These are phyloP conservation scores for Kodamaea lidongshanica DNA, from an alignment of 805 yeast species.

Conservation along the genomic window DNA sequence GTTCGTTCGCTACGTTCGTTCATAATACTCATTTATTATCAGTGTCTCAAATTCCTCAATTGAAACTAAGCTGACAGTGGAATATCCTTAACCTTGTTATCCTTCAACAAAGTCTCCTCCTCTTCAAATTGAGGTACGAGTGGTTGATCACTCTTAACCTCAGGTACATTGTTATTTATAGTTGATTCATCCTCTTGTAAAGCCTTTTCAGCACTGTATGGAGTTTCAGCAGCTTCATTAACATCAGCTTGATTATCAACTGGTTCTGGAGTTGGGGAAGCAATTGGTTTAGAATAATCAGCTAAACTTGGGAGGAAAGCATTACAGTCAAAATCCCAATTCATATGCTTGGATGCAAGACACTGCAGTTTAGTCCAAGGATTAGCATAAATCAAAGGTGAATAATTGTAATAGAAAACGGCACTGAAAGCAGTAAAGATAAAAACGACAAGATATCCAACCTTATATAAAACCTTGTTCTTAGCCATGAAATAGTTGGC, in stretches of 20 bases:
- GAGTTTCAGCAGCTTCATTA: slow-evolving; percentile 23
- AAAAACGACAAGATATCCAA: slow-evolving; percentile 42
- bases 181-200: slow-evolving; percentile 8
- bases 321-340: slow-evolving; percentile 90
- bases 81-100: slow-evolving; percentile 3
- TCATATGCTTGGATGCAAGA: slow-evolving; percentile 50
- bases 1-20: too few relatives aligned
- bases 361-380: slow-evolving; percentile 76
- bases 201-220: slow-evolving; percentile 8
- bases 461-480: slow-evolving; percentile 34
- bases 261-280: slow-evolving; percentile 8
- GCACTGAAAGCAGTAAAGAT: slow-evolving; percentile 45
- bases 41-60: too few relatives aligned
- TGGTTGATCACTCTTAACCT: slow-evolving; percentile 8
- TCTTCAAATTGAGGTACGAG: slow-evolving; percentile 12
- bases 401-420: slow-evolving; percentile 52
- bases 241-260: slow-evolving; percentile 11
- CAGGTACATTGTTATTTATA: slow-evolving; percentile 5
- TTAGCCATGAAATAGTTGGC: slow-evolving; percentile 34
- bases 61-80: slow-evolving; percentile 12
- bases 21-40: too few relatives aligned
- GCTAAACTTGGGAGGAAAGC: slow-evolving; percentile 36
- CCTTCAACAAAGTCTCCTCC: slow-evolving; percentile 7
- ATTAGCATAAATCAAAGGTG: slow-evolving; percentile 72
- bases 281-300: slow-evolving; percentile 16